Percentiles rank a stretch among this genome's conserved stretches.
Evolutionary conservation across 1,139 yeast genomes (phyloP).

Genomic region (Taphrina sp.): DNA sequence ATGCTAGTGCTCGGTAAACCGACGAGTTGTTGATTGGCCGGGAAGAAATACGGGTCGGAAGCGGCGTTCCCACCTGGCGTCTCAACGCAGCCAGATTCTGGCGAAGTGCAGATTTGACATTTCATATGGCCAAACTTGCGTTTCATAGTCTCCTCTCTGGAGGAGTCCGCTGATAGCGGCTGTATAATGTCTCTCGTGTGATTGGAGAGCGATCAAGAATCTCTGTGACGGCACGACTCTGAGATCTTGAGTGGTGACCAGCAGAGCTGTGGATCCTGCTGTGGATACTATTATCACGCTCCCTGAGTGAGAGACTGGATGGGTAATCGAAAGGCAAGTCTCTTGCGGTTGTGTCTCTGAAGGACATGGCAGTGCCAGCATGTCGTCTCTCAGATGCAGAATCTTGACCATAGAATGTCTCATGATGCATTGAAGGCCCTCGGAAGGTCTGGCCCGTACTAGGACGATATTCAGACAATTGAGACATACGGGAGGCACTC

Average conservation of each 20-base stretch:
- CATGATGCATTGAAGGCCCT: no score
- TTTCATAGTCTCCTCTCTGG: background rate
- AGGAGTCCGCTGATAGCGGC: background rate
- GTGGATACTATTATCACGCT: background rate
- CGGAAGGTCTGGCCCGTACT: background rate
- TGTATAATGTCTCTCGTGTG: slow-evolving; percentile 10
- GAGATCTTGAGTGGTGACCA: slow-evolving; percentile 2
- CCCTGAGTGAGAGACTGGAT: background rate
- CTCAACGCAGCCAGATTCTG: no score
- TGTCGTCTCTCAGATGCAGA: background rate
- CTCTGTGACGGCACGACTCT: slow-evolving; percentile 13
- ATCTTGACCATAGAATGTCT: no score
- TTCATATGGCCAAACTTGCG: no score
- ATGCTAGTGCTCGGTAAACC: no score
- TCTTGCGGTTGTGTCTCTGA: background rate
- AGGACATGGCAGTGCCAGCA: background rate
- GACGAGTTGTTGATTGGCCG: no score
- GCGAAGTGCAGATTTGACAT: no score
- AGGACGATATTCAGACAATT: background rate
- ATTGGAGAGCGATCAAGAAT: slow-evolving; percentile 9
- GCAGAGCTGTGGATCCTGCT: no score
- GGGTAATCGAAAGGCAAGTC: no score
- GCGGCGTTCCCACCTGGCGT: no score
- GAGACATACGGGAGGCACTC: slow-evolving; percentile 5
- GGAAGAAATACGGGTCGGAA: no score